Conservation (phyloP, 306 rosid species). For the Inga laurina region DNA sequence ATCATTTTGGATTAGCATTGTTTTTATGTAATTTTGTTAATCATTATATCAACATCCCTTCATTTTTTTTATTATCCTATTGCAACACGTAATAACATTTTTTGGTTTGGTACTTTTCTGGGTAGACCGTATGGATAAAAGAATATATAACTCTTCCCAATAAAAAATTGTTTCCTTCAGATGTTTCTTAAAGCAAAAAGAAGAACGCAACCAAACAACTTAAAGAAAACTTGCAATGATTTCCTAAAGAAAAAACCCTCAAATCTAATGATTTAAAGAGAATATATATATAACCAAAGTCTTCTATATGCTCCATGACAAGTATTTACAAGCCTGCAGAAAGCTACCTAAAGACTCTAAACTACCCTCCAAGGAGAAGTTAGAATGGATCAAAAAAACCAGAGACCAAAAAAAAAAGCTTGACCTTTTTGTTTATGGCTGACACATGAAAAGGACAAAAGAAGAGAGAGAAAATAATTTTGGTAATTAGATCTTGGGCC, state of each 20-base stretch:
- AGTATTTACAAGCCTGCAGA: constrained; percentile 10
- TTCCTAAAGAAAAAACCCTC: background rate
- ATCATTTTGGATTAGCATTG: background rate
- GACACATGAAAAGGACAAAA: background rate
- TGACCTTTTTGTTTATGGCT: constrained; percentile 5
- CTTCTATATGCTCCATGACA: constrained; percentile 12
- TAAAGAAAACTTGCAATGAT: background rate
- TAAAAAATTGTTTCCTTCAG: background rate
- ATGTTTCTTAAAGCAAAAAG: background rate
- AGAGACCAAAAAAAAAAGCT: background rate
- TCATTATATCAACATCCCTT: background rate
- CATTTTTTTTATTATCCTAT: background rate
- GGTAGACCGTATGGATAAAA: background rate
- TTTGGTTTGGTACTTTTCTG: background rate
- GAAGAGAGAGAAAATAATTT: background rate
- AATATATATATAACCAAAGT: background rate
- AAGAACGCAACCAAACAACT: background rate
- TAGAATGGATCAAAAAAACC: background rate
- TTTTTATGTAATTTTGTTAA: background rate
- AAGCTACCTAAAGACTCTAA: background rate
- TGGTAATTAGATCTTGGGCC: constrained; percentile 26
- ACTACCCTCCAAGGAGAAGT: background rate
- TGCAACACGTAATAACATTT: background rate
- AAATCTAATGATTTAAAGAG: background rate
- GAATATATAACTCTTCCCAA: background rate